Percentiles rank a stretch among this genome's conserved stretches.
Evolutionary conservation across 768 basidiomycete species (phyloP).

Genomic region (Xerocomellus dryophilus): DNA sequence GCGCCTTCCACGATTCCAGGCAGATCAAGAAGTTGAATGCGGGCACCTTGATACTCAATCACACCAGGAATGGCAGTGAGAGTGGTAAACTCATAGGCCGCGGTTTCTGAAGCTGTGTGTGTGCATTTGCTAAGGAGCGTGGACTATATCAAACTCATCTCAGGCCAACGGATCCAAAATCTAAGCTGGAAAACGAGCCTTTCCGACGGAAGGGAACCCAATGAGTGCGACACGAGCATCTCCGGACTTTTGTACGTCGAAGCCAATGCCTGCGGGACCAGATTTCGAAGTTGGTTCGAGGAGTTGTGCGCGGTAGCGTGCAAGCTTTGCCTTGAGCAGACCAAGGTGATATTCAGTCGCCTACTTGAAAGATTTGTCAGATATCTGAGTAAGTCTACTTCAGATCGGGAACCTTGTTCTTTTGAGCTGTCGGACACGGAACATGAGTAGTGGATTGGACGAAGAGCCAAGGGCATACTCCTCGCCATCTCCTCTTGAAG

Average conservation of each 20-base stretch:
- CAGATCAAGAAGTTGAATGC: conserved; percentile 92
- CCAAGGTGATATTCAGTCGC: conserved; percentile 95
- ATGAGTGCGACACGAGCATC: conserved; percentile 91
- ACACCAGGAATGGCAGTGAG: conserved; percentile 96
- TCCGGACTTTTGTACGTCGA: conserved; percentile 84
- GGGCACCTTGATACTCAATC: conserved; percentile 89
- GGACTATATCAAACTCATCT: conserved; percentile 47
- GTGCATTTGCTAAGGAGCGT: conserved; percentile 91
- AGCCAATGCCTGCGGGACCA: conserved; percentile 75
- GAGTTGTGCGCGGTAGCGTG: conserved; percentile 90
- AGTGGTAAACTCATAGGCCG: conserved; percentile 95
- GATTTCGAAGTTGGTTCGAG: conserved; percentile 89
- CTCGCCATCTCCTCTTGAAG: conserved; percentile 91
- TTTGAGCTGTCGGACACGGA: conserved; percentile 62
- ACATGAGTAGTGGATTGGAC: not conserved
- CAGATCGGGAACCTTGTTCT: conserved; percentile 73
- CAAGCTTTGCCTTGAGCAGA: conserved; percentile 90
- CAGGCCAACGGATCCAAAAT: not conserved
- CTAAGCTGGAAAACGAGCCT: conserved; percentile 39
- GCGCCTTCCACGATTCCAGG: conserved; percentile 96
- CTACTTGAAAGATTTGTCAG: conserved; percentile 37
- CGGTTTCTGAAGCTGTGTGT: conserved; percentile 82
- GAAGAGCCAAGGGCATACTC: conserved; percentile 57
- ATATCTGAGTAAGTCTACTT: not conserved
- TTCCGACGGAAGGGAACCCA: conserved; percentile 95